These are phyloP conservation scores for Rhodosporidiobolus odoratus DNA, from an alignment of 768 basidiomycete species.

Conservation along the genomic window DNA sequence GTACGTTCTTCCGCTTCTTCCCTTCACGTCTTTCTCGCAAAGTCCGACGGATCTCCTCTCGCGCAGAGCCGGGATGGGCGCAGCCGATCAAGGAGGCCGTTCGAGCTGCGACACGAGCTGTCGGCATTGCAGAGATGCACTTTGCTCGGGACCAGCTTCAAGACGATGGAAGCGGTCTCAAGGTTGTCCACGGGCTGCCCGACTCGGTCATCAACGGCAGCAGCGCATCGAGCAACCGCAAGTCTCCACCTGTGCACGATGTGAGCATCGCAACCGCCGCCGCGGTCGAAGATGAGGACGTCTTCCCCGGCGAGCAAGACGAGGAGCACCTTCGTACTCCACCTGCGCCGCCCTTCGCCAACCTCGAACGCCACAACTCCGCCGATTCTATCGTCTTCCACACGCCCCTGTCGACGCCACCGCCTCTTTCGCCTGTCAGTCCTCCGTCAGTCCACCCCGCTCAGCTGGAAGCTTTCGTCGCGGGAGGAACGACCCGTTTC, in stretches of 20 bases:
- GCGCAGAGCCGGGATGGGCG: conserved; percentile 78
- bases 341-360: neutral
- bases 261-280: conserved; percentile 8
- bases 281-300: conserved; percentile 31
- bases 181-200: conserved; percentile 39
- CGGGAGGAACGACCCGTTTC: conserved; percentile 16
- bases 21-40: neutral
- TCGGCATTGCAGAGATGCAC: conserved; percentile 66
- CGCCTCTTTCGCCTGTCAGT: no score
- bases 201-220: conserved; percentile 21
- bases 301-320: neutral
- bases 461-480: neutral
- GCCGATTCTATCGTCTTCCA: conserved; percentile 30
- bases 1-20: conserved; percentile 51
- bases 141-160: conserved; percentile 12
- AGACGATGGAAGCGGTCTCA: neutral
- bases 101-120: conserved; percentile 54
- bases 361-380: conserved; percentile 9
- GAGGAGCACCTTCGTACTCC: neutral
- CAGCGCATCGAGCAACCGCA: neutral
- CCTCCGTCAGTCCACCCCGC: no score
- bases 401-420: neutral
- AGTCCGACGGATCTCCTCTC: conserved; percentile 8
- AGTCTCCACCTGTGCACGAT: neutral
- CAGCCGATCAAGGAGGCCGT: conserved; percentile 76